These are phyloP conservation scores for Wickerhamiella qilinensis DNA, from an alignment of 805 yeast species.

Conservation along the genomic window DNA sequence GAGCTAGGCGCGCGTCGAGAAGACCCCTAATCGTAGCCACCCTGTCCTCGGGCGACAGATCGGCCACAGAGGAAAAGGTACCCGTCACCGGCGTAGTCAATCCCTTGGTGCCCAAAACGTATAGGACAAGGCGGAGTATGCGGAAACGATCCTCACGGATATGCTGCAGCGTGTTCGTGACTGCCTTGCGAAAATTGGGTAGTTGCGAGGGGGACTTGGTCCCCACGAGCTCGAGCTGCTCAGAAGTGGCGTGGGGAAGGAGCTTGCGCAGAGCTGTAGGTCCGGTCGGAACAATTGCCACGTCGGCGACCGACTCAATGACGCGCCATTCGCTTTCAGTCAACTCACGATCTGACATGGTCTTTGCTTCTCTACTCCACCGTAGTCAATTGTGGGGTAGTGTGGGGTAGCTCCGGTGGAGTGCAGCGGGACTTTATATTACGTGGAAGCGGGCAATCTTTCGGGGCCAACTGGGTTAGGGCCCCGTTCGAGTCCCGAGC, in stretches of 20 bases:
- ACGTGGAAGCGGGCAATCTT: no score
- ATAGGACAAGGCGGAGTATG: constrained; percentile 10
- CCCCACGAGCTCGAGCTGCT: constrained; percentile 1
- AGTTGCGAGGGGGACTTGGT: constrained; percentile 1
- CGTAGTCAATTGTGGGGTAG: no score
- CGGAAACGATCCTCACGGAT: not conserved
- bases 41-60: constrained; percentile 19
- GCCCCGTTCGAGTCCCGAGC: no score
- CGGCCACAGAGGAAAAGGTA: constrained; percentile 11
- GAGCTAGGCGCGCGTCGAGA: constrained; percentile 27
- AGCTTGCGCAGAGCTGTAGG: not conserved
- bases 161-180: not conserved
- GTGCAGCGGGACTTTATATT: no score
- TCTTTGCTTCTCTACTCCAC: no score
- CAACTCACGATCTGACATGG: not conserved
- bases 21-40: constrained; percentile 24
- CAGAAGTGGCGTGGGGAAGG: not conserved
- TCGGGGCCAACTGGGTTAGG: no score
- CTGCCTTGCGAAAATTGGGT: not conserved
- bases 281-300: not conserved
- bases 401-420: no score
- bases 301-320: constrained; percentile 2
- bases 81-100: constrained; percentile 14
- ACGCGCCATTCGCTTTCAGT: constrained; percentile 2
- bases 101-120: constrained; percentile 12